phyloP scores from a whole-genome alignment of 805 yeast genomes.

The Metschnikowia continentalis region DNA sequence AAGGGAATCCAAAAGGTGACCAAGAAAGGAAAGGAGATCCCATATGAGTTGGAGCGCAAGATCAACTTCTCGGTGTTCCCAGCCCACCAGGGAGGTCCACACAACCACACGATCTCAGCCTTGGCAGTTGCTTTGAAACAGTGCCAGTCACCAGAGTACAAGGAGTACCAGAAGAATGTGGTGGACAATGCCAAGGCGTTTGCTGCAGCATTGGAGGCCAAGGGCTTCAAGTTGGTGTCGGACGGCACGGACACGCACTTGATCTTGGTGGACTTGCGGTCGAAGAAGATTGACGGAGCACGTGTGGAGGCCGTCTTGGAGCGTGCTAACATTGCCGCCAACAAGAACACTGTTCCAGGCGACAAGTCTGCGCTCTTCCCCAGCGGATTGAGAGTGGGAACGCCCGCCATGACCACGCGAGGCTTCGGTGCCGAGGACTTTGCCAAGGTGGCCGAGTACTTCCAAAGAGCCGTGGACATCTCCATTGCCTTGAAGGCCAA shows the following conservation, averaged over 20 bases:
- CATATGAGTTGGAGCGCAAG: slow-evolving; percentile 83
- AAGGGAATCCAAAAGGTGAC: slow-evolving; percentile 83
- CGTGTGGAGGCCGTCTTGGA: slow-evolving; percentile 89
- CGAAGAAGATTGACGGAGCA: slow-evolving; percentile 87
- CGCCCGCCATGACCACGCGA: slow-evolving; percentile 98
- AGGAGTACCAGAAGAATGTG: slow-evolving; percentile 78
- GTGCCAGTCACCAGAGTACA: slow-evolving; percentile 84
- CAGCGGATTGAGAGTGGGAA: slow-evolving; percentile 93
- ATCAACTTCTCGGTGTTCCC: slow-evolving; percentile 98
- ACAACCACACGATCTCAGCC: slow-evolving; percentile 95
- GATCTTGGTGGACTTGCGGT: slow-evolving; percentile 78
- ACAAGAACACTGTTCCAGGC: slow-evolving; percentile 95
- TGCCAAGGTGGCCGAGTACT: slow-evolving; percentile 71
- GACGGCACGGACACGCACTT: slow-evolving; percentile 94
- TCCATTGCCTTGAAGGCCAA: slow-evolving; percentile 57
- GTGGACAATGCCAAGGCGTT: slow-evolving; percentile 76
- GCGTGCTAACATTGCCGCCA: slow-evolving; percentile 87
- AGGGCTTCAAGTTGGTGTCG: slow-evolving; percentile 78
- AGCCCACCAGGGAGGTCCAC: slow-evolving; percentile 99
- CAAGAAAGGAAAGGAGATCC: slow-evolving; percentile 80
- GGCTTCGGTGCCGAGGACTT: slow-evolving; percentile 81
- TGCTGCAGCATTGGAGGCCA: slow-evolving; percentile 58
- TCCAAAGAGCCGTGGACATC: slow-evolving; percentile 72
- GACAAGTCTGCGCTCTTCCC: slow-evolving; percentile 95
- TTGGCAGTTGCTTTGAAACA: slow-evolving; percentile 93